These are phyloP conservation scores for Aspergillus affinis DNA, from an alignment of 495 filamentous ascomycete genomes.

Conservation along the genomic window DNA sequence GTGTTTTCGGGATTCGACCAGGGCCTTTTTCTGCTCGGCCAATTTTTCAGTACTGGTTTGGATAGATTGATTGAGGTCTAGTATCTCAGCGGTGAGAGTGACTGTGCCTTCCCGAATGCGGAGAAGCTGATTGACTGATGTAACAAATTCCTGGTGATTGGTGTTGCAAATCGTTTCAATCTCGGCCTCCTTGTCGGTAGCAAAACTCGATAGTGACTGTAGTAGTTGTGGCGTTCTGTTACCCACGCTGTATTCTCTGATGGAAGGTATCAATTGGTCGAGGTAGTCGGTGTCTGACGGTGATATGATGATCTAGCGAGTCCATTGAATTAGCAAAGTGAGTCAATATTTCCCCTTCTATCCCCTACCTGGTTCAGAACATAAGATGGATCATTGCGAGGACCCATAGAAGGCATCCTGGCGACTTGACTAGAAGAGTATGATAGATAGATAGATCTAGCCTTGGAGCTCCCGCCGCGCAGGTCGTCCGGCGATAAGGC, in stretches of 20 bases:
- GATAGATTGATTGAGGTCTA: conserved; percentile 89
- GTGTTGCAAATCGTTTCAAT: conserved; percentile 94
- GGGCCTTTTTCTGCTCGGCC: conserved; percentile 87
- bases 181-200: conserved; percentile 80
- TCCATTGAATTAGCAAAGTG: conserved; percentile 4
- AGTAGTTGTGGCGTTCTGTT: conserved; percentile 71
- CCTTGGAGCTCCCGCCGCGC: background rate
- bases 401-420: conserved; percentile 34
- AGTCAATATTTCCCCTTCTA: background rate
- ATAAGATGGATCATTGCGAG: conserved; percentile 36
- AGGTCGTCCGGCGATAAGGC: background rate
- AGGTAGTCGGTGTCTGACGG: conserved; percentile 91
- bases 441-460: background rate
- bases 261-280: conserved; percentile 88
- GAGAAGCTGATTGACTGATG: conserved; percentile 88
- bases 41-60: conserved; percentile 94
- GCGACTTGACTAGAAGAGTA: background rate
- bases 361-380: conserved; percentile 42
- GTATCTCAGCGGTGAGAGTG: conserved; percentile 82
- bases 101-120: conserved; percentile 87
- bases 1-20: conserved; percentile 87
- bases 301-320: conserved; percentile 78
- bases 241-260: conserved; percentile 83
- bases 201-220: conserved; percentile 75
- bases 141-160: conserved; percentile 95